Percentiles rank a stretch among this genome's conserved stretches.
Evolutionary conservation across 257 asterid genomes (phyloP).

Genomic region (Solanum pinnatisectum): DNA sequence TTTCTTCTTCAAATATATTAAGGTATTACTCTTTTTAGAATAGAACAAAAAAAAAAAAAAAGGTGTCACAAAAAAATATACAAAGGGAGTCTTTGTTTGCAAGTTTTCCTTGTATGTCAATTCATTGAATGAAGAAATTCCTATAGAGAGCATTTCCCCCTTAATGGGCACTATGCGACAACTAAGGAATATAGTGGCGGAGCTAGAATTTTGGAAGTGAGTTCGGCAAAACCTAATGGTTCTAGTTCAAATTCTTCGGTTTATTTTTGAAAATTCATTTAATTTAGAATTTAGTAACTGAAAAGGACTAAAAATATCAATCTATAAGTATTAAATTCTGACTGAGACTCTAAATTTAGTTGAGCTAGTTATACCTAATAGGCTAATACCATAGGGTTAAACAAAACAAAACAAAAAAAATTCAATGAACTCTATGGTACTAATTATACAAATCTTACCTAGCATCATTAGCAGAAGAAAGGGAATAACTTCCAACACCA

Average conservation of each 20-base stretch:
- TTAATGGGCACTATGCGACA: neutral
- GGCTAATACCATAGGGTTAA: neutral
- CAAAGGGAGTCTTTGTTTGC: neutral
- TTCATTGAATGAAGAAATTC: too few relatives aligned
- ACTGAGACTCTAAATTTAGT: neutral
- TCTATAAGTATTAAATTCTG: neutral
- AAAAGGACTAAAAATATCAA: too few relatives aligned
- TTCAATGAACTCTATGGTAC: neutral
- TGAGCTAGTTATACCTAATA: neutral
- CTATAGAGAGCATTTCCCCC: neutral
- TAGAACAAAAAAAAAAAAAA: too few relatives aligned
- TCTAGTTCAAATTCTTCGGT: too few relatives aligned
- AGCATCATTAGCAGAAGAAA: conserved; percentile 48
- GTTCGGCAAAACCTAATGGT: too few relatives aligned
- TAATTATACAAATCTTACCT: neutral
- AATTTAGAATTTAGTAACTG: too few relatives aligned
- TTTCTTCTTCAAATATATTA: too few relatives aligned
- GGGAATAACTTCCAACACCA: conserved; percentile 46
- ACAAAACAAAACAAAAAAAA: neutral
- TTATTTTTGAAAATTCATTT: too few relatives aligned
- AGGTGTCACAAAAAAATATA: neutral
- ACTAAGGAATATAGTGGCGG: neutral
- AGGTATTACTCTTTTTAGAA: neutral
- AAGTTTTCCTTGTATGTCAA: too few relatives aligned
- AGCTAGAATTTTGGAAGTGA: too few relatives aligned